Evolutionary conservation across 2,329 filamentous ascomycete genomes (phyloP).

Genomic region (Aureobasidium leucospermi): DNA sequence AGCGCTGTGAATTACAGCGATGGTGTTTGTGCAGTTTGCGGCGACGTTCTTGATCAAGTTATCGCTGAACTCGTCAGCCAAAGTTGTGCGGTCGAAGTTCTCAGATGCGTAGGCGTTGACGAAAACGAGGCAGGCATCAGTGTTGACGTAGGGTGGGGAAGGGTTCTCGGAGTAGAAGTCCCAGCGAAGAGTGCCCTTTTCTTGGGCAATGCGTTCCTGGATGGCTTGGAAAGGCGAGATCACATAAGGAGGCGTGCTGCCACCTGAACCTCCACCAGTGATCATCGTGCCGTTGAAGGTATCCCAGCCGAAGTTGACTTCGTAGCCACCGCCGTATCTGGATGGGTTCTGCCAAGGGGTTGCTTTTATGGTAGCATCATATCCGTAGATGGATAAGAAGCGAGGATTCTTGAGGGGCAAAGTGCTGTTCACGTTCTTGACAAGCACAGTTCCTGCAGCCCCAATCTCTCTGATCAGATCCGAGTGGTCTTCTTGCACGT

Average conservation of each 20-base stretch:
- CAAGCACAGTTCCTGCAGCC: constrained; percentile 48
- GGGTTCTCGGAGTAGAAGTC: constrained; percentile 29
- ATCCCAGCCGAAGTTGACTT: constrained; percentile 26
- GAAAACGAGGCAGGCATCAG: constrained; percentile 18
- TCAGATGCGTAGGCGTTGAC: constrained; percentile 17
- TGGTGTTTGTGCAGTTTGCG: constrained; percentile 17
- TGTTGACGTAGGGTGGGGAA: constrained; percentile 10
- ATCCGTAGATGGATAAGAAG: constrained; percentile 33
- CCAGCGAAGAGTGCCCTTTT: constrained; percentile 29
- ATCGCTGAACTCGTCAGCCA: constrained; percentile 15
- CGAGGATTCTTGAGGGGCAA: constrained; percentile 43
- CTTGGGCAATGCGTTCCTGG: constrained; percentile 24
- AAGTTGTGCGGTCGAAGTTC: constrained; percentile 20
- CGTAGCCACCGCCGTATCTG: constrained; percentile 30
- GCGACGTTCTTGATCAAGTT: constrained; percentile 17
- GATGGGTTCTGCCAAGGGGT: constrained; percentile 26
- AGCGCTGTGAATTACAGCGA: constrained; percentile 17
- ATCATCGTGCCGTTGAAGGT: constrained; percentile 23
- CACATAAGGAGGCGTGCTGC: constrained; percentile 16
- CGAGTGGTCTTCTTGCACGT: constrained; percentile 40
- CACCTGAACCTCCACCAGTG: constrained; percentile 18
- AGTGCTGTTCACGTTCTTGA: constrained; percentile 56
- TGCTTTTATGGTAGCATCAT: constrained; percentile 31
- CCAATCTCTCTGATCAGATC: constrained; percentile 45
- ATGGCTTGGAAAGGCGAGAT: constrained; percentile 17